Evolutionary conservation across 2,329 filamentous ascomycete species (phyloP).

Genomic region (Juglanconis sp.): DNA sequence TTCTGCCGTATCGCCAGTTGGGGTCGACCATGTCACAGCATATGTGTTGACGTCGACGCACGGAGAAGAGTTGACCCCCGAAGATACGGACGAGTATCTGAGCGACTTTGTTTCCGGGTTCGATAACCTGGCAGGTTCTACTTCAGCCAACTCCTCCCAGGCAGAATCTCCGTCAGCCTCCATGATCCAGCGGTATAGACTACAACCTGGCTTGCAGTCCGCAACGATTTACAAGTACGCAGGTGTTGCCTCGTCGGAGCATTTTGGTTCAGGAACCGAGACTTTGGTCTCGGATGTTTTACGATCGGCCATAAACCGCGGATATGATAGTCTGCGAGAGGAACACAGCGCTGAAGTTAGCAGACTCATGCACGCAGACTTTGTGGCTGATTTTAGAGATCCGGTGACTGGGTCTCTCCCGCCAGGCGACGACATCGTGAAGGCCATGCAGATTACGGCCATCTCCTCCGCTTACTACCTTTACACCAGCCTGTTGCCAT

Average conservation of each 20-base stretch:
- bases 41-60: slow-evolving; percentile 5
- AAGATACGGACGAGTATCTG: slow-evolving; percentile 1
- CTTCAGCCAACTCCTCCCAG: not conserved
- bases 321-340: not conserved
- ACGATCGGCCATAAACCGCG: not conserved
- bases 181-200: slow-evolving; percentile 2
- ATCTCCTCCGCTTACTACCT: slow-evolving; percentile 17
- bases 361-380: slow-evolving; percentile 10
- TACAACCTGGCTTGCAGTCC: slow-evolving; percentile 2
- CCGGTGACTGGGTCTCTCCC: slow-evolving; percentile 12
- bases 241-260: slow-evolving; percentile 13
- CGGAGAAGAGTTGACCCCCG: not conserved
- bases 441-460: slow-evolving; percentile 12
- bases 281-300: not conserved
- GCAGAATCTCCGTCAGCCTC: not conserved
- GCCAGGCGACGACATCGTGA: slow-evolving; percentile 2
- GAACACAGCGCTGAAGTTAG: slow-evolving; percentile 9
- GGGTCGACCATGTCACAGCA: slow-evolving; percentile 2
- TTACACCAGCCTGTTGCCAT: slow-evolving; percentile 13
- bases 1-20: slow-evolving; percentile 9
- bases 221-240: slow-evolving; percentile 14
- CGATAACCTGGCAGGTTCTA: not conserved
- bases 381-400: slow-evolving; percentile 16
- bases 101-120: slow-evolving; percentile 2
- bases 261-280: slow-evolving; percentile 11